phyloP scores from a whole-genome alignment of 164 flowering plant genomes.

The Nymphaea thermarum region DNA sequence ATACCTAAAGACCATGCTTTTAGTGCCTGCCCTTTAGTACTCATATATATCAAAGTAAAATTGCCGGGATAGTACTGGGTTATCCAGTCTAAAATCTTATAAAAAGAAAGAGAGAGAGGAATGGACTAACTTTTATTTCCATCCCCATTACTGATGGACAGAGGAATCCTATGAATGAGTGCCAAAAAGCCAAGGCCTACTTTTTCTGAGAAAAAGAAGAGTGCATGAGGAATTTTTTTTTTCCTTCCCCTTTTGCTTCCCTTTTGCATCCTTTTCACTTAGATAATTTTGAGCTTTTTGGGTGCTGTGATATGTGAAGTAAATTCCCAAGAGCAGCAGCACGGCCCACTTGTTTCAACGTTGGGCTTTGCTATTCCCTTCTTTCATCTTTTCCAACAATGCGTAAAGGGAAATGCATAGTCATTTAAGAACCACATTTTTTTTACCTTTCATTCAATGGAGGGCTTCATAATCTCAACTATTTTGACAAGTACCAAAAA shows the following conservation, averaged over 20 bases:
- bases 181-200: conserved; percentile 19
- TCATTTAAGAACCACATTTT: no score
- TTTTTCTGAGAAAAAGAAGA: conserved; percentile 15
- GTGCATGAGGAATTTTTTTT: conserved; percentile 21
- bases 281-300: conserved; percentile 20
- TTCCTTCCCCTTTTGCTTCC: conserved; percentile 11
- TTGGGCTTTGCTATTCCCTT: no score
- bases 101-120: neutral
- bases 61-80: neutral
- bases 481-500: no score
- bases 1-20: neutral
- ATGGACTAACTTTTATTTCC: neutral
- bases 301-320: neutral
- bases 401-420: no score
- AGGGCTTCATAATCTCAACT: no score
- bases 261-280: neutral
- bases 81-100: neutral
- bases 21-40: neutral
- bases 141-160: conserved; percentile 4
- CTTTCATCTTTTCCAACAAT: no score
- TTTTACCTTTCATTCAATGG: no score
- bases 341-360: conserved; percentile 20
- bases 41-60: neutral
- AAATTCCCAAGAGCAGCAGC: conserved; percentile 19
- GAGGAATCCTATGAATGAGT: conserved; percentile 26